phyloP scores from a whole-genome alignment of 2,329 filamentous ascomycete species.

The Aspergillus sp. region DNA sequence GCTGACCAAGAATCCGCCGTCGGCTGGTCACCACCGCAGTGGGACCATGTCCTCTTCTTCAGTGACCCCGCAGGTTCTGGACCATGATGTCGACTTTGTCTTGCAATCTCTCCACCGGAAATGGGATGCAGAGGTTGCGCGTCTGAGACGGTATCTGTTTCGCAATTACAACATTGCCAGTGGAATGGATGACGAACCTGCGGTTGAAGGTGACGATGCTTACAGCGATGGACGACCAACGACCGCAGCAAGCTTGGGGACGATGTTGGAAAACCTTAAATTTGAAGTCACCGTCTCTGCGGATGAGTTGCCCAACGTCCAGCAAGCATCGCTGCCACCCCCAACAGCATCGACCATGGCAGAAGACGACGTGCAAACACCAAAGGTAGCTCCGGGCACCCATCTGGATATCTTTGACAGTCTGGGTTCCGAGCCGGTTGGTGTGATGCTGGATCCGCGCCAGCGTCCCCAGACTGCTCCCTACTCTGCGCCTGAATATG shows the following conservation, averaged over 20 bases:
- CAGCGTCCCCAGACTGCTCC: slow-evolving; percentile 22
- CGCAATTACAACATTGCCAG: slow-evolving; percentile 40
- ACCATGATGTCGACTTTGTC: slow-evolving; percentile 36
- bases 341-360: background rate
- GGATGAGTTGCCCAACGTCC: slow-evolving; percentile 16
- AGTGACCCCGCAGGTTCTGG: slow-evolving; percentile 19
- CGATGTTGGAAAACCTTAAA: slow-evolving; percentile 33
- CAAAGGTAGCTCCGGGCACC: background rate
- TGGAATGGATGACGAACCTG: slow-evolving; percentile 21
- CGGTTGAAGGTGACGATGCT: slow-evolving; percentile 21
- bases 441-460: slow-evolving; percentile 5
- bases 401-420: slow-evolving; percentile 16
- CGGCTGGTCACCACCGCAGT: slow-evolving; percentile 8
- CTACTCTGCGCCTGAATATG: slow-evolving; percentile 18
- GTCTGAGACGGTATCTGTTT: slow-evolving; percentile 39
- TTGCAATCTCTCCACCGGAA: slow-evolving; percentile 37
- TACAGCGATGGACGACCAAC: slow-evolving; percentile 31
- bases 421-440: slow-evolving; percentile 12
- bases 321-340: background rate
- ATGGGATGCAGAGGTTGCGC: slow-evolving; percentile 40
- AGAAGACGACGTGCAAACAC: background rate
- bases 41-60: slow-evolving; percentile 1
- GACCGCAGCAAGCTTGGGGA: slow-evolving; percentile 32
- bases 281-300: slow-evolving; percentile 27
- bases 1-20: slow-evolving; percentile 24